Conservation (phyloP, 345 rosid species). For the Jatropha curcas region DNA sequence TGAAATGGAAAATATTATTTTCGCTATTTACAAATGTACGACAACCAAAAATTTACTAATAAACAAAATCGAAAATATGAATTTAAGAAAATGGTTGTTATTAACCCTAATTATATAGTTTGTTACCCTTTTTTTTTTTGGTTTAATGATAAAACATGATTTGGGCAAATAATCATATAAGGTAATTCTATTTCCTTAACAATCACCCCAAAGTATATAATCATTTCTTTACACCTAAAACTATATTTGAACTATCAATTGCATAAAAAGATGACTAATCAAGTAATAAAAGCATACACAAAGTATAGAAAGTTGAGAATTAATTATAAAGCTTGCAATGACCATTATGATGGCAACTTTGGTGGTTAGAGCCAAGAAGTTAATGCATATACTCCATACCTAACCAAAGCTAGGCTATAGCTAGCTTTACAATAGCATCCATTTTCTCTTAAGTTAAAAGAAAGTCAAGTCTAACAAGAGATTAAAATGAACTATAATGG, state of each 20-base stretch:
- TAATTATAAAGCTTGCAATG: background rate
- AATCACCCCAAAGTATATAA: slow-evolving; percentile 6
- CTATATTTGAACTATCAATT: slow-evolving; percentile 1
- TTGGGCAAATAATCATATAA: background rate
- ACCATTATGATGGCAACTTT: background rate
- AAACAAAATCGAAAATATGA: too few relatives aligned
- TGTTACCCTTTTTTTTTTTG: background rate
- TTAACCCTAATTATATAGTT: too few relatives aligned
- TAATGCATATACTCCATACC: too few relatives aligned
- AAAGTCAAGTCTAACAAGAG: background rate
- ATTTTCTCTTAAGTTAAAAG: background rate
- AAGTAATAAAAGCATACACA: background rate
- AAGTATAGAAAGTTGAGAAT: background rate
- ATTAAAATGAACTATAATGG: too few relatives aligned
- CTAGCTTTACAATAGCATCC: background rate
- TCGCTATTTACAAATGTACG: too few relatives aligned
- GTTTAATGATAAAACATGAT: background rate
- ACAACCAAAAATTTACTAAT: too few relatives aligned
- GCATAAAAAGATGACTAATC: background rate
- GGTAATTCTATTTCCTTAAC: background rate
- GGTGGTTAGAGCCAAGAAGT: too few relatives aligned
- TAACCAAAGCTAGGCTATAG: too few relatives aligned
- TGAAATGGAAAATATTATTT: too few relatives aligned
- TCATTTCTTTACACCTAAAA: background rate
- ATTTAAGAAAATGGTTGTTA: too few relatives aligned